Conservation (phyloP, 768 basidiomycete genomes). For the Lanmaoa pseudosensibilis region DNA sequence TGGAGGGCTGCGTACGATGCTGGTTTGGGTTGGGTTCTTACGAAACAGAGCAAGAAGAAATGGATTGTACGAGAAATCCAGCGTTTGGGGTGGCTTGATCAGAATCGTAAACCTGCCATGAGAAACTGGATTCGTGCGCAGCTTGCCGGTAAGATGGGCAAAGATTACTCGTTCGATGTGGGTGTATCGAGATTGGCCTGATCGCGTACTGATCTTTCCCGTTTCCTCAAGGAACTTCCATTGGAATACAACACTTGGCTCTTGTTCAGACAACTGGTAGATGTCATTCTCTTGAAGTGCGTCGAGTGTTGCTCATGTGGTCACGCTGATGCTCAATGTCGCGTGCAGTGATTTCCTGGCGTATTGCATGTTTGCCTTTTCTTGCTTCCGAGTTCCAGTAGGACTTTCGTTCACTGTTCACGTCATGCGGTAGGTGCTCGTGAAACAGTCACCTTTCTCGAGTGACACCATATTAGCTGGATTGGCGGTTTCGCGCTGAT, state of each 20-base stretch:
- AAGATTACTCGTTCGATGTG: slow-evolving; percentile 91
- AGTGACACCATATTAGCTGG: slow-evolving; percentile 57
- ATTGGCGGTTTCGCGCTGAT: slow-evolving; percentile 81
- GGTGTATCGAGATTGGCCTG: slow-evolving; percentile 27
- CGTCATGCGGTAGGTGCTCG: slow-evolving; percentile 63
- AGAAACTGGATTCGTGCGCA: slow-evolving; percentile 85
- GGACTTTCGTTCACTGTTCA: slow-evolving; percentile 74
- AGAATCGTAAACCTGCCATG: slow-evolving; percentile 55
- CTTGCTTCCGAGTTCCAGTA: slow-evolving; percentile 85
- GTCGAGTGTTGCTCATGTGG: slow-evolving; percentile 27
- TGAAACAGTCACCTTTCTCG: neutral
- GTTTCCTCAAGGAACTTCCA: slow-evolving; percentile 67
- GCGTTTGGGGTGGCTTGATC: slow-evolving; percentile 87
- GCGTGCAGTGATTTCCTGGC: slow-evolving; percentile 81
- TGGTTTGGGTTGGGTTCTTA: slow-evolving; percentile 91
- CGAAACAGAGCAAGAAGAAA: slow-evolving; percentile 91
- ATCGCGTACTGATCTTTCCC: neutral
- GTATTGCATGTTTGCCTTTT: slow-evolving; percentile 93
- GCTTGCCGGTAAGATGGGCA: slow-evolving; percentile 89
- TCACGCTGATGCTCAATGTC: slow-evolving; percentile 2
- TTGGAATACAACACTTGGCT: slow-evolving; percentile 97
- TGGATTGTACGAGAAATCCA: slow-evolving; percentile 89
- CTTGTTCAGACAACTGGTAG: slow-evolving; percentile 92
- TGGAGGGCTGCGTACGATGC: slow-evolving; percentile 92
- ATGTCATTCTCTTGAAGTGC: slow-evolving; percentile 94